These are phyloP conservation scores for Vickermania ingenoplastis DNA, from an alignment of 208 protist genomes.

Conservation along the genomic window DNA sequence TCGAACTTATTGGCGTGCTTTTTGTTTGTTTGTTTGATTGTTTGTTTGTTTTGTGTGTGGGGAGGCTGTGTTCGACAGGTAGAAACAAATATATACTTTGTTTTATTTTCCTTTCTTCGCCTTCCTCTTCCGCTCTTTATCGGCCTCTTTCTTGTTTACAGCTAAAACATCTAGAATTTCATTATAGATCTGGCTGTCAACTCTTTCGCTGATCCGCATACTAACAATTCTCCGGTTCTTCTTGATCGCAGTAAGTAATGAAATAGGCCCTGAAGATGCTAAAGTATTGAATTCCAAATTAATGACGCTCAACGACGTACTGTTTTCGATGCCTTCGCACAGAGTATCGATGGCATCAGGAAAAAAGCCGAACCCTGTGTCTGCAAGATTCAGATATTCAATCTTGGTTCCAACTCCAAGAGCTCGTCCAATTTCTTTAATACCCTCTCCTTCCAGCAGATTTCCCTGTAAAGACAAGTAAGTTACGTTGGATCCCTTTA, in stretches of 20 bases:
- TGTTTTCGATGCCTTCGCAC: constrained; percentile 67
- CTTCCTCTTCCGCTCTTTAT: constrained; percentile 31
- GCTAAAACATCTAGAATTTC: constrained; percentile 43
- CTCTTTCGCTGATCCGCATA: constrained; percentile 53
- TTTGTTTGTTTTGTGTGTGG: too few species aligned
- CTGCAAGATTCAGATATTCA: constrained; percentile 63
- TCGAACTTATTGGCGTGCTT: too few species aligned
- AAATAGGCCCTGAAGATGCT: constrained; percentile 21
- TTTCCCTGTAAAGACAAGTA: constrained; percentile 63
- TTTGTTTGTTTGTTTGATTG: too few species aligned
- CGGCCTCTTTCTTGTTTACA: constrained; percentile 19
- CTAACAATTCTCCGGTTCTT: constrained; percentile 39
- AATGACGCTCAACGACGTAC: constrained; percentile 30
- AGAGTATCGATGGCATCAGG: constrained; percentile 50
- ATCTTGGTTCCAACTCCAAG: constrained; percentile 47
- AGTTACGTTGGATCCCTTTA: constrained; percentile 65
- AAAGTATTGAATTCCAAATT: constrained; percentile 79
- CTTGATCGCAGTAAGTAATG: constrained; percentile 38
- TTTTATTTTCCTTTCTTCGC: constrained; percentile 1
- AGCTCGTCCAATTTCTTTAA: constrained; percentile 43
- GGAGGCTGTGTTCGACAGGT: too few species aligned
- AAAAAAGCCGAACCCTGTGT: constrained; percentile 58
- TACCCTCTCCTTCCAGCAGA: constrained; percentile 45
- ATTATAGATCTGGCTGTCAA: constrained; percentile 48
- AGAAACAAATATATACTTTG: too few species aligned